These are phyloP conservation scores for Sarocladium brachiariae DNA, from an alignment of 2,329 filamentous ascomycete genomes.

Conservation along the genomic window DNA sequence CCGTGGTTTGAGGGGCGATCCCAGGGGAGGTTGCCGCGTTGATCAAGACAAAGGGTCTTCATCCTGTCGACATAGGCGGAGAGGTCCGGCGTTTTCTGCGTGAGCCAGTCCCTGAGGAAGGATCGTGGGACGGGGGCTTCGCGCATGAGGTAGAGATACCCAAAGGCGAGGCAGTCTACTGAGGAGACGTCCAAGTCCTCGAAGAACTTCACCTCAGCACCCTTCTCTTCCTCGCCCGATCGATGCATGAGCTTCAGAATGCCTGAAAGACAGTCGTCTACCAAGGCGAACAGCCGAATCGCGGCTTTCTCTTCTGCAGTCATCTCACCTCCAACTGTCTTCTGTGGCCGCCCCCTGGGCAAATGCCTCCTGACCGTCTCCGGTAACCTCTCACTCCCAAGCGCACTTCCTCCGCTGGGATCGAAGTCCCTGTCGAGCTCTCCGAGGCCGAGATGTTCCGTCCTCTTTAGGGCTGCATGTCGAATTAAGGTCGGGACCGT, in stretches of 20 bases:
- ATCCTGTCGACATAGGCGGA: conserved; percentile 26
- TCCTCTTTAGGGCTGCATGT: conserved; percentile 60
- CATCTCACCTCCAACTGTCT: conserved; percentile 55
- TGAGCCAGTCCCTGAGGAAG: conserved; percentile 35
- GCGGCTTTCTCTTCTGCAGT: conserved; percentile 64
- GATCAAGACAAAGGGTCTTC: conserved; percentile 16
- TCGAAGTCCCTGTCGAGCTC: conserved; percentile 57
- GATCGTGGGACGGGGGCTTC: conserved; percentile 36
- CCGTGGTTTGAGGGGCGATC: conserved; percentile 16
- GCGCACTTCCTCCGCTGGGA: conserved; percentile 28
- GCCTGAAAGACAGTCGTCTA: conserved; percentile 64
- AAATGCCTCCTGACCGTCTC: conserved; percentile 33
- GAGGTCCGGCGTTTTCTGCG: conserved; percentile 22
- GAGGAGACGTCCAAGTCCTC: conserved; percentile 18
- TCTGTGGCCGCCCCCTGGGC: conserved; percentile 34
- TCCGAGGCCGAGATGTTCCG: conserved; percentile 62
- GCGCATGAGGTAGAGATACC: conserved; percentile 70
- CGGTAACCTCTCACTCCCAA: conserved; percentile 32
- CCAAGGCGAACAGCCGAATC: conserved; percentile 70
- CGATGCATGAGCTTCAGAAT: conserved; percentile 43
- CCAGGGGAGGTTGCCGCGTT: conserved; percentile 22
- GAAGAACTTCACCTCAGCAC: conserved; percentile 29
- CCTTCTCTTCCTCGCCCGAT: conserved; percentile 10
- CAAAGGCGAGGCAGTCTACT: conserved; percentile 74
- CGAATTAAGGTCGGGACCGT: conserved; percentile 70